Evolutionary conservation across 169 alveolate species (phyloP), one percentile per base, ranked within the genome.

Genomic region (Toxoplasma gondii): DNA sequence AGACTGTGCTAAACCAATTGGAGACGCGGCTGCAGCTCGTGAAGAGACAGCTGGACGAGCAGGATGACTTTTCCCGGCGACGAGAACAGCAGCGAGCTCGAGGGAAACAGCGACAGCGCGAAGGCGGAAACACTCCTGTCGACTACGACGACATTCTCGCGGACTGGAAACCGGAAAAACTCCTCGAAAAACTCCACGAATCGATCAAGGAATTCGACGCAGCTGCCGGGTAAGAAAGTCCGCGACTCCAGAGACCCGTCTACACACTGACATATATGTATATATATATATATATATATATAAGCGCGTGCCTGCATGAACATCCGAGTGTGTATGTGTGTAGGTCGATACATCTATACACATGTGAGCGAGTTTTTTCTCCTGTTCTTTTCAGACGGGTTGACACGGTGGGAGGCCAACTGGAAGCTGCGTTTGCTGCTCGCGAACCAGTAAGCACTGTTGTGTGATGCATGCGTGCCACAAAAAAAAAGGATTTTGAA

Each of bases 1-100:
- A 82, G 67, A 7, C n/a, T 16, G 64, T 17, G 1, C 67, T 82
- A 38, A 44, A 39, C 36, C 69, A 31, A 22, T 67, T 82, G 90
- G 90, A 39, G 41, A 22, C 64, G 90, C 90, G 90, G 64, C 90
- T 82, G 67, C 90, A 82, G 29, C 43, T 82, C 34, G 67, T 82
- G 67, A 39, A 82, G 90, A 16, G 67, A 41, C 90, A 82, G 90
- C 58, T 82, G 39, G 90, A 82, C n/a, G 90, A 82, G 64, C 90
- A 82, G 41, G 67, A 82, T 2, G 90, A 36, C n/a, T 41, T 38
- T 31, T 16, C 41, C 38, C 69, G 41, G 67, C 58, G 64, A 1
- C 90, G 90, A 16, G 24, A 44, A 10, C 90, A 82, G 90, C 69
- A 82, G 67, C 53, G 90, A 12, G 90, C 67, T 17, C 58, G 90